A percentile compares a stretch with the other conserved stretches of the same genome.
These are phyloP conservation scores for Toxicodendron radicans DNA, from an alignment of 345 rosid species.

Conservation along the genomic window DNA sequence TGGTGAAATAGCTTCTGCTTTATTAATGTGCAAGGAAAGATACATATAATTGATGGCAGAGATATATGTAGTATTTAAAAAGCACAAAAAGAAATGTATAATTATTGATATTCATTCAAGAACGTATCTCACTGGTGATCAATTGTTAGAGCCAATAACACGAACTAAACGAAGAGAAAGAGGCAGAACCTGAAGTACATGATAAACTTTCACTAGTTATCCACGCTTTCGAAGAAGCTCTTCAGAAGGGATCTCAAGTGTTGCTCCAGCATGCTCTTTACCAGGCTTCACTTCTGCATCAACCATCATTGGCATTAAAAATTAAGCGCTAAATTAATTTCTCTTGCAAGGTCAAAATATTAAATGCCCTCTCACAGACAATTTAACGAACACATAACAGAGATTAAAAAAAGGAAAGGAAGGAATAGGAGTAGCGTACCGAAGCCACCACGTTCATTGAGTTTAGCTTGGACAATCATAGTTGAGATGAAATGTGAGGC, in stretches of 20 bases:
- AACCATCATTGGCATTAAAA: not conserved
- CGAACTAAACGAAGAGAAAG: not conserved
- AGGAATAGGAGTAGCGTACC: constrained; percentile 35
- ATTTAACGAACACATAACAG: not conserved
- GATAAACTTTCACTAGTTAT: not conserved
- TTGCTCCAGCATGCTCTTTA: constrained; percentile 79
- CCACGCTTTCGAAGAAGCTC: constrained; percentile 53
- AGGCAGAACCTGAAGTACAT: not conserved
- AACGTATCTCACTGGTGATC: no score
- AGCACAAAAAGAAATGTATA: no score
- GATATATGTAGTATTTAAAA: no score
- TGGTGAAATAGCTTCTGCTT: not conserved
- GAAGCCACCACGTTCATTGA: constrained; percentile 81
- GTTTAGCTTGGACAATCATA: constrained; percentile 93
- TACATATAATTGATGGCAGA: no score
- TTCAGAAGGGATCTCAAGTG: constrained; percentile 81
- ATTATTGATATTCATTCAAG: no score
- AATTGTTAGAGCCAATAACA: no score
- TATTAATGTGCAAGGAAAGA: no score
- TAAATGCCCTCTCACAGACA: not conserved
- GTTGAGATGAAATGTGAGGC: constrained; percentile 77
- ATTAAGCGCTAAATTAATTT: not conserved
- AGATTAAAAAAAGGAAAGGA: not conserved
- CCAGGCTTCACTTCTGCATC: constrained; percentile 74
- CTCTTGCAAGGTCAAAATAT: no score